Base-by-base conservation (phyloP, 495 filamentous ascomycete species). In the Penicillium canariense region DNA sequence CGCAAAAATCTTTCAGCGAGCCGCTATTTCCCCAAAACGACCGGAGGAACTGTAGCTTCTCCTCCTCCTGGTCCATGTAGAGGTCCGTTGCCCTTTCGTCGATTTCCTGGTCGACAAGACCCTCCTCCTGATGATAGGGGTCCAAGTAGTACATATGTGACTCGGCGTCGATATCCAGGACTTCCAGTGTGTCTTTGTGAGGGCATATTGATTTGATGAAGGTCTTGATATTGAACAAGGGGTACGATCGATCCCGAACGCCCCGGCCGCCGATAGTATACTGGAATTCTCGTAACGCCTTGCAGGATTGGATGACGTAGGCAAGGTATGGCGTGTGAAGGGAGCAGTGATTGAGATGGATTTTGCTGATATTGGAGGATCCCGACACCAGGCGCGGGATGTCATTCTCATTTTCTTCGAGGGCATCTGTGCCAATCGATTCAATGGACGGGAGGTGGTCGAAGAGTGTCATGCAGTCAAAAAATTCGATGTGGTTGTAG, bases 171-270 rank as follows among this genome's bases (percentile, higher is more conserved):
- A 72, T 22, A 43, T 72, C 55, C 2, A 71, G 52, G 1, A 56
- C 36, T 23, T 69, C 62, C 15, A 72, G 48, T 8, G 62, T 68
- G 1, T 59, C 49, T 17, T 60, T 64, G 49, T 69, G 62, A 2
- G 39, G 9, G 9, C 55, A 55, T 10, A 67, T 30, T 1, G 59
- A 43, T 34, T 62, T 60, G 42, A 68, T 54, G 23, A 71, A 52
- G 14, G 58, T 50, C 20, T 62, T 63, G 26, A 56, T 27, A 32
- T 58, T 56, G 50, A 68, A 58, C 0, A 17, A 20, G n/a, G 43
- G 26, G 22, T 20, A 31, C 5, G 48, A 42, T 10, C 56, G 45
- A 28, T 57, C 58, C 4, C 7, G 14, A 3, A 34, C 50, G 9
- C 42, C 32, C 20, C 61, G 35, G 9, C 68, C 68, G 7, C 68